phyloP scores from a whole-genome alignment of 1,284 basidiomycete species.

The Apiotrichum akiyoshidainum region DNA sequence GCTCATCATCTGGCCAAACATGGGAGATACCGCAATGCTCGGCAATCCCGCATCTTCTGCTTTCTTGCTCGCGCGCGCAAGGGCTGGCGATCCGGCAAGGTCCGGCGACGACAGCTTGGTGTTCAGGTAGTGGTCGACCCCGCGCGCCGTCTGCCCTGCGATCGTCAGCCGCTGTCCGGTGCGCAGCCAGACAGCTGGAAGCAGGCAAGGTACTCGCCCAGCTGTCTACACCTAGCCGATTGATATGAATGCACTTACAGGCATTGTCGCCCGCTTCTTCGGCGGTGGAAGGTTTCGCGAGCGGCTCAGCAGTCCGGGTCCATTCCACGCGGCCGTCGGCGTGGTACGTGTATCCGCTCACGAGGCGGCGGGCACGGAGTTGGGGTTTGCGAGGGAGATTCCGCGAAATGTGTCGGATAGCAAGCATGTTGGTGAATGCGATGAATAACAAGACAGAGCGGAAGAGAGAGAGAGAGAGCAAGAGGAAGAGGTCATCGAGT shows the following conservation, averaged over 20 bases:
- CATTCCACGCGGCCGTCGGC: constrained; percentile 5
- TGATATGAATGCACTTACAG: constrained; percentile 1
- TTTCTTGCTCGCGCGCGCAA: constrained; percentile 18
- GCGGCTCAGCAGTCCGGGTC: background rate
- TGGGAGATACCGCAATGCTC: constrained; percentile 25
- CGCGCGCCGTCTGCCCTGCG: constrained; percentile 18
- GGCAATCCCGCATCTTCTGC: constrained; percentile 37
- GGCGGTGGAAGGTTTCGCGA: background rate
- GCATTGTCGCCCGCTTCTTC: constrained; percentile 5
- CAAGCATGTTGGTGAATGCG: too few relatives aligned
- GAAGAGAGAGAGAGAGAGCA: too few relatives aligned
- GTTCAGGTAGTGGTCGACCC: constrained; percentile 33
- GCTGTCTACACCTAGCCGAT: too few relatives aligned
- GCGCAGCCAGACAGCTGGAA: background rate
- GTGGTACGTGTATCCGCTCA: constrained; percentile 1
- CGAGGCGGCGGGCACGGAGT: background rate
- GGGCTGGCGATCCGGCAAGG: constrained; percentile 23
- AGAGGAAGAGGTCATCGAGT: too few relatives aligned
- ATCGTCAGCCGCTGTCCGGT: background rate
- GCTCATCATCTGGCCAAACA: constrained; percentile 37
- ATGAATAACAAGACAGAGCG: too few relatives aligned
- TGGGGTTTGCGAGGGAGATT: too few relatives aligned
- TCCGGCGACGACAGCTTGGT: constrained; percentile 22
- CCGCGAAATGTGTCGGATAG: too few relatives aligned
- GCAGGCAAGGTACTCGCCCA: too few relatives aligned